Base-by-base conservation (phyloP, 176 grass and related monocot genomes). In the Themeda triandra region DNA sequence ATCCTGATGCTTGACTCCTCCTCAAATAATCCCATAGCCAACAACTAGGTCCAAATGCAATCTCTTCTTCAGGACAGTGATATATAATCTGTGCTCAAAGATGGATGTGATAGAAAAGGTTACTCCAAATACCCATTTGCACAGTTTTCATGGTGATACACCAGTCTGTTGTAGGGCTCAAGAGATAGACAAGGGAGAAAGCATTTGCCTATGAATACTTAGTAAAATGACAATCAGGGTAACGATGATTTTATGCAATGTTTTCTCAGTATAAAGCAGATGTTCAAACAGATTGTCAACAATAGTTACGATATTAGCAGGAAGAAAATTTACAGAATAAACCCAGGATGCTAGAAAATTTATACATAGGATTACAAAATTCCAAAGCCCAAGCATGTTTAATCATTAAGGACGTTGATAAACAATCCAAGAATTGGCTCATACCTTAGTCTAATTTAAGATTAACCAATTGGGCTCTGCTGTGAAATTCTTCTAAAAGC, bases 21-120 rank as follows among this genome's bases (percentile, higher is more conserved):
- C 96, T 77, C 54, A 98, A 69, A 91, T 98, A 98, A 92, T 98
- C 96, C 96, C 96, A 95, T 30, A 98, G 75, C 96, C 96, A 98
- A 88, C 93, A 98, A 79, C 96, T 95, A 87, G 96, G 96, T 80
- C 93, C 93, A 66, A 95, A 95, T 63, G 96, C 91, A 83, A 95
- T 98, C 71, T 98, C 96, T 80, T 98, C 96, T 84, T 98, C 92
- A 18, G 96, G 92, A 51, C 85, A 89, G 71, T 98, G 96, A 87
- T 98, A 95, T 48, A 80, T 90, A 46, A 98, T 51, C 96, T 98
- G 54, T 31, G 53, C 24, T 35, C 33, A 73, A 63, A 59, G 48
- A 72, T 37, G n/a, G 24, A 65, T 4, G 23, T 0, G 23, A 45
- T 10, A 78, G 12, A 76, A 87, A 71, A 14, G 31, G 64, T 68